phyloP scores from a whole-genome alignment of 257 asterid genomes.

The Solanum virginianum region DNA sequence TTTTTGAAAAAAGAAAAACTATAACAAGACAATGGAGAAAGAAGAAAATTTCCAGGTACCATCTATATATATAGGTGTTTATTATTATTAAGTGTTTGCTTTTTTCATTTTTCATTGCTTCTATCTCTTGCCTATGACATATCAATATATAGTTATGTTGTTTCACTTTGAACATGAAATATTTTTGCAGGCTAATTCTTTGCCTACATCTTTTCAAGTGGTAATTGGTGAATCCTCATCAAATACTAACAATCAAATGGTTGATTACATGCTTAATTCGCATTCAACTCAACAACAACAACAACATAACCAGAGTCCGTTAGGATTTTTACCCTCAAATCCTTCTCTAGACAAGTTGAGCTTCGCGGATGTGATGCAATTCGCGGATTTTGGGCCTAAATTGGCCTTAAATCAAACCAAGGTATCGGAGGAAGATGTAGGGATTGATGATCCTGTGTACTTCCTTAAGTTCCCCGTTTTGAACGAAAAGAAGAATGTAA shows the following conservation, averaged over 20 bases:
- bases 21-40: constrained; percentile 42
- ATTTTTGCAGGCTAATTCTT: constrained; percentile 26
- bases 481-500: constrained; percentile 30
- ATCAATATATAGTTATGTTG: constrained; percentile 17
- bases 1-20: background rate
- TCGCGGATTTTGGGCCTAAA: constrained; percentile 76
- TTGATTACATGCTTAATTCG: constrained; percentile 50
- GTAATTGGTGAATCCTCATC: constrained; percentile 24
- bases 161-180: constrained; percentile 16
- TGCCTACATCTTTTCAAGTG: constrained; percentile 20
- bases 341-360: constrained; percentile 66
- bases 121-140: background rate
- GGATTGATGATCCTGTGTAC: constrained; percentile 60
- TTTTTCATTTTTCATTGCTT: background rate
- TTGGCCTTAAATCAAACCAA: constrained; percentile 37
- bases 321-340: constrained; percentile 15
- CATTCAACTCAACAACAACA: background rate
- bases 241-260: constrained; percentile 21
- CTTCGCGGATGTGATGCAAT: constrained; percentile 88
- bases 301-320: background rate
- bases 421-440: constrained; percentile 29
- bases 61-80: background rate
- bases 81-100: background rate
- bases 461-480: constrained; percentile 84
- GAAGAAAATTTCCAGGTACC: constrained; percentile 60